A percentile compares a stretch with the other conserved stretches of the same genome.
Conservation (phyloP, 495 filamentous ascomycete species). For the Lasiosphaeriaceae sp. region DNA sequence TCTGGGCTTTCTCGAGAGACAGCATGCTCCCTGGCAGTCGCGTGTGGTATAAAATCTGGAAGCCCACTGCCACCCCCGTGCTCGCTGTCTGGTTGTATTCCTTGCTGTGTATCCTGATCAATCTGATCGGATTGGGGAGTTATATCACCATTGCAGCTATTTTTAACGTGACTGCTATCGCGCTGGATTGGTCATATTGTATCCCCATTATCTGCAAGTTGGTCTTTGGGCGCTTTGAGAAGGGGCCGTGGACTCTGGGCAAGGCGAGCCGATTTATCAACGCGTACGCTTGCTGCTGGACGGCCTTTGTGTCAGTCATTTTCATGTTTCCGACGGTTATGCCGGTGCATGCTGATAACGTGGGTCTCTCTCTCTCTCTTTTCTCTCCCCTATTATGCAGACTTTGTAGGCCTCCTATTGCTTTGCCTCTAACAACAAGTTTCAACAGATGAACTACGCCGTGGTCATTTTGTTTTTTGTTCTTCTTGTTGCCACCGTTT, state of each 20-base stretch:
- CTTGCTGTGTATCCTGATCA: conserved; percentile 53
- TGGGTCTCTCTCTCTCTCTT: conserved; percentile 16
- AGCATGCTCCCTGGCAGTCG: conserved; percentile 47
- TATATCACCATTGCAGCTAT: conserved; percentile 55
- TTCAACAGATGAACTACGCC: conserved; percentile 34
- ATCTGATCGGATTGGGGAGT: conserved; percentile 56
- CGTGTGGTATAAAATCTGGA: conserved; percentile 49
- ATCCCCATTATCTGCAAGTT: conserved; percentile 59
- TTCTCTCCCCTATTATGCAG: no score
- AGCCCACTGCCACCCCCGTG: conserved; percentile 49
- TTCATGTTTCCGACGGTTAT: conserved; percentile 52
- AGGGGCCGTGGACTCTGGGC: conserved; percentile 57
- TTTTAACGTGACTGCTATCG: conserved; percentile 57
- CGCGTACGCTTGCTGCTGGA: conserved; percentile 51
- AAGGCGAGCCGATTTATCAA: conserved; percentile 42
- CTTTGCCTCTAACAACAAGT: neutral
- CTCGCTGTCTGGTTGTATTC: conserved; percentile 57
- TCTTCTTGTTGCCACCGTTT: conserved; percentile 33
- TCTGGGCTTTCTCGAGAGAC: conserved; percentile 58
- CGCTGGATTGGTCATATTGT: conserved; percentile 57
- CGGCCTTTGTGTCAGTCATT: conserved; percentile 53
- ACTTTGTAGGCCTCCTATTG: no score
- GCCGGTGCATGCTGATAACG: conserved; percentile 39
- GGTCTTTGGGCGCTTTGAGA: conserved; percentile 48
- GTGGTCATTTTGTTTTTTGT: conserved; percentile 43